phyloP scores from a whole-genome alignment of 345 rosid species.

The Brassica cretica region DNA sequence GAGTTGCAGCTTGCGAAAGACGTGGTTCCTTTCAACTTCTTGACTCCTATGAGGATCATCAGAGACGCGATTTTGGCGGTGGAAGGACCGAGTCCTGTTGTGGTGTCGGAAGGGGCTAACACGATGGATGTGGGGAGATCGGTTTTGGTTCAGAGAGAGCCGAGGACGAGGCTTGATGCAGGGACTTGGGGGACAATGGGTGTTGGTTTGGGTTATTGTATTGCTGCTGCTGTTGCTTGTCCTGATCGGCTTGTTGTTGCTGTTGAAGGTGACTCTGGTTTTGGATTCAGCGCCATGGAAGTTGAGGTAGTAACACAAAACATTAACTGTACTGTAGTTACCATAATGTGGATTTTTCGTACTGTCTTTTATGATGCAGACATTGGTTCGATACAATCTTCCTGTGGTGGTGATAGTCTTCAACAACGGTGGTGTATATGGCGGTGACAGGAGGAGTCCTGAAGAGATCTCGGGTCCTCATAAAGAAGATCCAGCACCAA shows the following conservation, averaged over 20 bases:
- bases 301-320: slow-evolving; percentile 66
- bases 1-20: slow-evolving; percentile 83
- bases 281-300: slow-evolving; percentile 98
- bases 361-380: slow-evolving; percentile 50
- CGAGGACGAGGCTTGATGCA: slow-evolving; percentile 97
- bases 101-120: slow-evolving; percentile 94
- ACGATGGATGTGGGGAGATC: slow-evolving; percentile 98
- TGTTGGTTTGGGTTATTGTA: slow-evolving; percentile 96
- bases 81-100: slow-evolving; percentile 82
- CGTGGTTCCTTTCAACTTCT: slow-evolving; percentile 88
- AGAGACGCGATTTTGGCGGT: slow-evolving; percentile 72
- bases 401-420: slow-evolving; percentile 91
- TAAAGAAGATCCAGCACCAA: slow-evolving; percentile 95
- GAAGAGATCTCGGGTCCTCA: slow-evolving; percentile 82
- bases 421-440: slow-evolving; percentile 97
- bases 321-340: neutral
- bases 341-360: neutral
- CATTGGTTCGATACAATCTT: slow-evolving; percentile 87
- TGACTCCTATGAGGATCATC: slow-evolving; percentile 94
- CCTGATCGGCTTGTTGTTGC: slow-evolving; percentile 90
- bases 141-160: slow-evolving; percentile 92
- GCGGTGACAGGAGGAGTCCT: slow-evolving; percentile 85
- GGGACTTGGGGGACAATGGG: slow-evolving; percentile 99
- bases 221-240: slow-evolving; percentile 94
- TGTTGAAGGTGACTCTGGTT: slow-evolving; percentile 98